Evolutionary conservation across 306 rosid genomes (phyloP), one percentile per base, ranked within the genome.

Genomic region (Astragalus glycyphyllos): DNA sequence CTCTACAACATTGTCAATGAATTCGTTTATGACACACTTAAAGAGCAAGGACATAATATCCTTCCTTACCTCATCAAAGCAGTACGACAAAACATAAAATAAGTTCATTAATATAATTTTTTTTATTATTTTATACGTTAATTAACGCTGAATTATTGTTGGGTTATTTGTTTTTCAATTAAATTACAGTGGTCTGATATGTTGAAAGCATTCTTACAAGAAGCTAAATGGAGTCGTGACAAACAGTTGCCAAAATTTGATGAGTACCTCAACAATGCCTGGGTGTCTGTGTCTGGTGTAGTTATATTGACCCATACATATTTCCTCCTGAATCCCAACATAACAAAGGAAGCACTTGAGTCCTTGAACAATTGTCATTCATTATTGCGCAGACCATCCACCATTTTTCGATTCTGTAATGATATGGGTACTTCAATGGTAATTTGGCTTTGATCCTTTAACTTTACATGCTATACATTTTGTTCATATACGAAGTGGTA

Each of bases 1-100:
- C 88, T 86, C 5, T 89, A 79, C 71, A 87, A 89, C 78, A 85
- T 82, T 3, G 69, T 87, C 11, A 89, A 87, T 12, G 85, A 89
- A 53, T 72, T 89, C 14, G 77, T 72, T 31, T 85, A 79, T 46
- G 84, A 86, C 8, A 41, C 71, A 0, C 70, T 81, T n/a, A 79
- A 58, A 34, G 77, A 70, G 5, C 81, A 81, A 8, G 92, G 81
- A 32, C 76, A 58, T 0, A 13, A 79, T 23, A 71, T 54, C 58
- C 84, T 85, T 58, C 83, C 92, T 15, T 67, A 83, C 73, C 80
- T 86, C 17, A 78, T 71, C 26, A 85, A 75, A 75, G 86, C 77
- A 5, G 89, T 86, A 75, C 0, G 78, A 4, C 9, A 11, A 9
- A 40, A 40, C 11, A 9, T 40, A 38, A 0, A 20, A 0, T 20